Evolutionary conservation across 2,329 filamentous ascomycete genomes (phyloP).

Genomic region (Chaetomium globosum): DNA sequence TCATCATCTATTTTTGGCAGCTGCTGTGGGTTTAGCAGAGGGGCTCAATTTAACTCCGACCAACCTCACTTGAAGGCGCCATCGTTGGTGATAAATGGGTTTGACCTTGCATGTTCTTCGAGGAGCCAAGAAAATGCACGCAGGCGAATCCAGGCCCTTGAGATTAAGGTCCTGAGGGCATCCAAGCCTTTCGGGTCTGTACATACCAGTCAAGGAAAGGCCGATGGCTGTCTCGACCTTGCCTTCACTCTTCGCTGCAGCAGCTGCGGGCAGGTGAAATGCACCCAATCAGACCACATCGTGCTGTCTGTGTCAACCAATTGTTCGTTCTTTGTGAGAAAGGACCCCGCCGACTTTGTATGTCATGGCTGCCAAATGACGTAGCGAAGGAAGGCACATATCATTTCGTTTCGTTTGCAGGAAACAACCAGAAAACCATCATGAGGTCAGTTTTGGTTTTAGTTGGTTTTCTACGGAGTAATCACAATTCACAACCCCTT

Average conservation of each 20-base stretch:
- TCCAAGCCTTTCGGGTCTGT: too few relatives aligned
- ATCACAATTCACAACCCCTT: neutral
- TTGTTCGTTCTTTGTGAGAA: neutral
- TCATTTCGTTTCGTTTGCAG: neutral
- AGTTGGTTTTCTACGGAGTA: too few relatives aligned
- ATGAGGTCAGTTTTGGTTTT: neutral
- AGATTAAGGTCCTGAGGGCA: too few relatives aligned
- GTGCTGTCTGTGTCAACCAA: neutral
- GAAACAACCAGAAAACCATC: neutral
- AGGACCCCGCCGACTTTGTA: neutral
- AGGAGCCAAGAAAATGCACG: too few relatives aligned
- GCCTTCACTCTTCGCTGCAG: too few relatives aligned
- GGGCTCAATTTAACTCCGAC: neutral
- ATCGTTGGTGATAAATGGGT: too few relatives aligned
- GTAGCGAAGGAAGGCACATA: slow-evolving; percentile 13
- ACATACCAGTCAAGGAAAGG: neutral
- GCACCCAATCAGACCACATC: neutral
- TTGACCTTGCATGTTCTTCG: too few relatives aligned
- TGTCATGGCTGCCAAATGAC: slow-evolving; percentile 19
- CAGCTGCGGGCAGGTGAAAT: neutral
- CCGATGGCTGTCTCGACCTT: neutral
- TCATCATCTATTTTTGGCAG: slow-evolving; percentile 1
- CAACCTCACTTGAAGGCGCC: too few relatives aligned
- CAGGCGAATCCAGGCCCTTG: too few relatives aligned
- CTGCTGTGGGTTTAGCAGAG: neutral